Evolutionary conservation across 306 rosid species (phyloP).

Genomic region (Senna tora): DNA sequence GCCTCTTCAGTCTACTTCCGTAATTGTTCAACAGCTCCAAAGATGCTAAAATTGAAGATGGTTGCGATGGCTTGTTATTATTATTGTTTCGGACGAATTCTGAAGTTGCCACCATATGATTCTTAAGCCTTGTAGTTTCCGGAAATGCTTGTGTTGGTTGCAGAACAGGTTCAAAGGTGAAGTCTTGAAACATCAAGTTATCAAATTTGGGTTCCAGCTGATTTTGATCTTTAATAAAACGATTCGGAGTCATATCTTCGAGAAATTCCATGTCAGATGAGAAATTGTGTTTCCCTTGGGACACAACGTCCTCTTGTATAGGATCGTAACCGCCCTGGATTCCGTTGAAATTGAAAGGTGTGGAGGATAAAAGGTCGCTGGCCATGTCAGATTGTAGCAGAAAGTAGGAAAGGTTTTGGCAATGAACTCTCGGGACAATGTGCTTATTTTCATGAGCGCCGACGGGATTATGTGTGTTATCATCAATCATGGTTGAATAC

Average conservation of each 20-base stretch:
- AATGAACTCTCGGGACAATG: not conserved
- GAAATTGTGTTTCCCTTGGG: slow-evolving; percentile 21
- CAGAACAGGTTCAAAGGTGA: slow-evolving; percentile 36
- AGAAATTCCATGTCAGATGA: slow-evolving; percentile 15
- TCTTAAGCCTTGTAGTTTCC: not conserved
- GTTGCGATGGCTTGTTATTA: slow-evolving; percentile 24
- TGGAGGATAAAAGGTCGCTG: slow-evolving; percentile 1
- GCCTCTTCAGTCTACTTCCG: slow-evolving; percentile 45
- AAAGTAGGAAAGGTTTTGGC: not conserved
- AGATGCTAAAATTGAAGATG: slow-evolving; percentile 43
- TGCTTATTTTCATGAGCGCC: slow-evolving; percentile 1
- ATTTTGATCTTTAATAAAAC: slow-evolving; percentile 27
- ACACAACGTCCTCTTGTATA: slow-evolving; percentile 28
- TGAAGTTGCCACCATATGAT: slow-evolving; percentile 18
- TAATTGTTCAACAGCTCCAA: slow-evolving; percentile 49
- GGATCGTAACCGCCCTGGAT: slow-evolving; percentile 31
- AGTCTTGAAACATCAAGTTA: slow-evolving; percentile 35
- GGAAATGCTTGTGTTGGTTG: slow-evolving; percentile 32
- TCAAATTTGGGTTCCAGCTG: slow-evolving; percentile 37
- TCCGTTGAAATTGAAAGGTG: slow-evolving; percentile 28
- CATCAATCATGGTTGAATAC: not conserved
- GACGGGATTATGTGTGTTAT: not conserved
- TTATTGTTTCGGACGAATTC: not conserved
- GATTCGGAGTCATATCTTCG: slow-evolving; percentile 27
- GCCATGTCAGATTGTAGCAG: not conserved